Percentiles rank a stretch among this genome's conserved stretches.
These are phyloP conservation scores for Physcia stellaris DNA, from an alignment of 495 filamentous ascomycete species.

Conservation along the genomic window DNA sequence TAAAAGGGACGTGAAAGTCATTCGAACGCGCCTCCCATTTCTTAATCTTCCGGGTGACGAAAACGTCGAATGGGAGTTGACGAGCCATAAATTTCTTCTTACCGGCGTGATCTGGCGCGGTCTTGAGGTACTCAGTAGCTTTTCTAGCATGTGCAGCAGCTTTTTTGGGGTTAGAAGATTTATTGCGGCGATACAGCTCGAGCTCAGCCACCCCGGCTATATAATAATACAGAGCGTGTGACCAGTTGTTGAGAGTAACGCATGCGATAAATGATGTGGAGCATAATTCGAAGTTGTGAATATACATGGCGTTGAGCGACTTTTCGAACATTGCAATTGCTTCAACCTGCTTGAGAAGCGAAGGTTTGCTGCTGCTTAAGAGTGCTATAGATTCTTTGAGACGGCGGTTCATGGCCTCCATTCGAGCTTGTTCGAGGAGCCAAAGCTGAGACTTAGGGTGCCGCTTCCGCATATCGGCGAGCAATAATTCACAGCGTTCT, in stretches of 20 bases:
- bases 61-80: slow-evolving; percentile 81
- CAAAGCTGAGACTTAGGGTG: slow-evolving; percentile 80
- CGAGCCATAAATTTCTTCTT: slow-evolving; percentile 83
- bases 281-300: slow-evolving; percentile 58
- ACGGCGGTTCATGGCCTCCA: slow-evolving; percentile 52
- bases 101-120: slow-evolving; percentile 61
- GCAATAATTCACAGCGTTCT: slow-evolving; percentile 50
- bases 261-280: slow-evolving; percentile 64
- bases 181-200: slow-evolving; percentile 58
- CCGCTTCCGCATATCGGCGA: slow-evolving; percentile 56
- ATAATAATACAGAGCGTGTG: slow-evolving; percentile 79
- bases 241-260: slow-evolving; percentile 81
- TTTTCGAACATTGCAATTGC: slow-evolving; percentile 74
- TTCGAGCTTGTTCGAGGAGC: slow-evolving; percentile 79
- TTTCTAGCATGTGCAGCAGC: slow-evolving; percentile 42
- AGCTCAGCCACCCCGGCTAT: slow-evolving; percentile 66
- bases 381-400: slow-evolving; percentile 56
- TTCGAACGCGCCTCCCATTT: slow-evolving; percentile 82
- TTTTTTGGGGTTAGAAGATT: slow-evolving; percentile 34
- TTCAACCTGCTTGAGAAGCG: slow-evolving; percentile 73
- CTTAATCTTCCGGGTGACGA: slow-evolving; percentile 67
- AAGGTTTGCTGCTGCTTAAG: slow-evolving; percentile 40
- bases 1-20: slow-evolving; percentile 49
- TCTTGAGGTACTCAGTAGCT: slow-evolving; percentile 55
- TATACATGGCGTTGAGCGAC: slow-evolving; percentile 64